Percentiles rank a stretch among this genome's conserved stretches.
Conservation (phyloP, 805 yeast species). For the Ogataea glucozyma region DNA sequence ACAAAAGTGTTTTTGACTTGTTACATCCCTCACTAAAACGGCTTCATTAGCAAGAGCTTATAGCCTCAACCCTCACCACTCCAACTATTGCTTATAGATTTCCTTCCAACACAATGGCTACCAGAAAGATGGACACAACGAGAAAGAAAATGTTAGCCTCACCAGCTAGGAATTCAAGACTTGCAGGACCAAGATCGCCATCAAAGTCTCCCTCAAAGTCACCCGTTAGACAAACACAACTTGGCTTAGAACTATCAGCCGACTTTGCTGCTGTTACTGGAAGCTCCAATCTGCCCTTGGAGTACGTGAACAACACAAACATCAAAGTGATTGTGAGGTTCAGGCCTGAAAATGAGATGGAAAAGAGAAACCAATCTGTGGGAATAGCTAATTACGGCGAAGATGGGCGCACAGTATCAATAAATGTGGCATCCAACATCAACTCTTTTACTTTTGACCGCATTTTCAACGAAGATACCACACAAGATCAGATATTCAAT, state of each 20-base stretch:
- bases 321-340: constrained; percentile 74
- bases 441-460: constrained; percentile 59
- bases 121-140: constrained; percentile 1
- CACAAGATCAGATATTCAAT: constrained; percentile 61
- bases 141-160: constrained; percentile 12
- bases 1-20: neutral
- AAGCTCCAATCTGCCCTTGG: constrained; percentile 1
- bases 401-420: constrained; percentile 17
- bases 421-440: constrained; percentile 14
- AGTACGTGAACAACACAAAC: constrained; percentile 32
- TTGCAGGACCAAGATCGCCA: constrained; percentile 8
- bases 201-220: constrained; percentile 6
- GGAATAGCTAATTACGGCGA: constrained; percentile 16
- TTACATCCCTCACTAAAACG: too few relatives aligned
- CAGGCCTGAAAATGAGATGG: constrained; percentile 50
- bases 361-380: constrained; percentile 11
- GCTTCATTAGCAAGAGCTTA: neutral
- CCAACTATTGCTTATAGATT: neutral
- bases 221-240: neutral
- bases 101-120: constrained; percentile 1
- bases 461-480: constrained; percentile 52
- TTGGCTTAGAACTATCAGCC: constrained; percentile 7
- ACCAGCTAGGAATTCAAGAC: constrained; percentile 16
- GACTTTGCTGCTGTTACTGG: constrained; percentile 8
- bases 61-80: neutral